A percentile compares a stretch with the other conserved stretches of the same genome.
Evolutionary conservation across 768 basidiomycete species (phyloP).

Genomic region (Phlegmacium glaucopus): DNA sequence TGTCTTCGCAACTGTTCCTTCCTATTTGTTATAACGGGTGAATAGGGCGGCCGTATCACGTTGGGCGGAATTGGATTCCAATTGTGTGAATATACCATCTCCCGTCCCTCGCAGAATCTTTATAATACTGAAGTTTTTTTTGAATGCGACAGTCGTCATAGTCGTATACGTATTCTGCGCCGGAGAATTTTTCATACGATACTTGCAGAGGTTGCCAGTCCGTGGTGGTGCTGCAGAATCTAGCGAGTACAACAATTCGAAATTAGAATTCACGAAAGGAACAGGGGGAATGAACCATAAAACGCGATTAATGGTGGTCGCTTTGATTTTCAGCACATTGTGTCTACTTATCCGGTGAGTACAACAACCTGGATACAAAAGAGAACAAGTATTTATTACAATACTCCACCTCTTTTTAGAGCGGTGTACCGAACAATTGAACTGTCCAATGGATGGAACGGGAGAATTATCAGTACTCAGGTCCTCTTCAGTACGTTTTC

Average conservation of each 20-base stretch:
- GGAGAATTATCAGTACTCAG: slow-evolving; percentile 42
- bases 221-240: neutral
- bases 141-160: neutral
- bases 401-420: slow-evolving; percentile 18
- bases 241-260: no score
- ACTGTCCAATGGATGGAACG: slow-evolving; percentile 44
- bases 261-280: neutral
- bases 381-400: neutral
- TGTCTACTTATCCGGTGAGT: slow-evolving; percentile 39
- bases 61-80: slow-evolving; percentile 57
- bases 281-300: neutral
- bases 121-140: no score
- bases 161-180: neutral
- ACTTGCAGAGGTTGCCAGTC: neutral
- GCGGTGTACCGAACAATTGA: slow-evolving; percentile 47
- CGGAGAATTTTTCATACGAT: neutral
- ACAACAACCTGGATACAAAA: no score
- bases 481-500: slow-evolving; percentile 25
- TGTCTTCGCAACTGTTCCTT: neutral
- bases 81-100: slow-evolving; percentile 30
- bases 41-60: slow-evolving; percentile 39
- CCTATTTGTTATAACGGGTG: neutral
- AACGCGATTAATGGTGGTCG: slow-evolving; percentile 25
- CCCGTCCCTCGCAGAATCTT: no score
- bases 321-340: slow-evolving; percentile 30